Evolutionary conservation across 2,329 filamentous ascomycete genomes (phyloP), one percentile per base, ranked within the genome.

Genomic region (Fusarium subtropicale): DNA sequence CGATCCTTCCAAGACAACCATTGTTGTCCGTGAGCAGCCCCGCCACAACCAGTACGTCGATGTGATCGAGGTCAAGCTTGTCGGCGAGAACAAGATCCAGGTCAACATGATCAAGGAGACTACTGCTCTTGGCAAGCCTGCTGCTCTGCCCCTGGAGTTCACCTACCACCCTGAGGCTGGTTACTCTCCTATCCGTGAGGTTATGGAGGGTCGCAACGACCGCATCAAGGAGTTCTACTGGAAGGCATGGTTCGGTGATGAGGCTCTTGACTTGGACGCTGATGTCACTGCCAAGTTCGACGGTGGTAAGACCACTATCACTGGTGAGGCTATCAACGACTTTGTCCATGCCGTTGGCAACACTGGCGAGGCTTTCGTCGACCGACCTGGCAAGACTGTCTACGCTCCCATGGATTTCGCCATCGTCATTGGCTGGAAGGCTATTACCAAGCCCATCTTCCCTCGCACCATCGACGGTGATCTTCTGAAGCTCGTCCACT

Each of bases 191-290:
- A 97, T 99, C 72, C 91, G 91, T 66, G 96, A 99, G 81, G 92
- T 98, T 68, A 99, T 99, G 96, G 88, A 94, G 36, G 91, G 89
- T 57, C 93, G 96, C 77, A 99, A 99, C 78, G 95, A 99, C 78
- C 92, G 93, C 70, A 98, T 99, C 85, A 99, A 99, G 86, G 93
- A 97, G 81, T 99, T 99, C 80, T 99, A 99, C 86, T 99, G 97
- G 90, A 90, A 91, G 73, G 91, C 97, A 71, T 99, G 96, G 96
- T 99, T 99, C 75, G 96, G 94, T 42, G 87, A 94, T 64, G 94
- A 97, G 76, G 81, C 86, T 44, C 86, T 97, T 52, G 91, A 97
- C 57, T 92, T 97, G 57, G 91, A 97, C 75, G 91, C 92, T 18
- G 86, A 92, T 36, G 92, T 97, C 54, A 94, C 93, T 8, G 91